These are phyloP conservation scores for Lycium ferocissimum DNA, from an alignment of 257 asterid genomes.

Conservation along the genomic window DNA sequence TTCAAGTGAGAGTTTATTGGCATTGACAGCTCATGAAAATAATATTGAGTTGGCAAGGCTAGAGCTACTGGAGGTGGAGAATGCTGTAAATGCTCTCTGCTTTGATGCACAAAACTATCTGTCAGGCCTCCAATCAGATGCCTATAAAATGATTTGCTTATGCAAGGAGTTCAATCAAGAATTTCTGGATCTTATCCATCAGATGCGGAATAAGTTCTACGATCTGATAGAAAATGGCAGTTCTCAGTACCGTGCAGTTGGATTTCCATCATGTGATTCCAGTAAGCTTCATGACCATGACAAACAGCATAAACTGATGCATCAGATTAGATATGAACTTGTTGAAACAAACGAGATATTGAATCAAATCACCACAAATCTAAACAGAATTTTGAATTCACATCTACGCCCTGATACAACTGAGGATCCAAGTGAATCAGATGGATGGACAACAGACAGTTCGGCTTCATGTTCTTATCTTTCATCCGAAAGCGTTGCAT, in stretches of 20 bases:
- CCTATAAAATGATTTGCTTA: slow-evolving; percentile 38
- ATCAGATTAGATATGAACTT: slow-evolving; percentile 49
- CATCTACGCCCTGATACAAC: slow-evolving; percentile 29
- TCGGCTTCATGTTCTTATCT: slow-evolving; percentile 46
- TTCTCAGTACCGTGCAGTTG: slow-evolving; percentile 29
- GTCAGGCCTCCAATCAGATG: slow-evolving; percentile 42
- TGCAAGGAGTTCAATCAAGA: slow-evolving; percentile 43
- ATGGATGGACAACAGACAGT: slow-evolving; percentile 46
- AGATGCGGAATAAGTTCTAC: slow-evolving; percentile 39
- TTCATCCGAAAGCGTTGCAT: slow-evolving; percentile 45
- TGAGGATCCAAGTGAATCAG: slow-evolving; percentile 37
- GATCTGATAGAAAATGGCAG: slow-evolving; percentile 39
- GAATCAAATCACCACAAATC: slow-evolving; percentile 40
- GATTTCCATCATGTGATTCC: slow-evolving; percentile 33
- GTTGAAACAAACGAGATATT: slow-evolving; percentile 45
- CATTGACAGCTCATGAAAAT: slow-evolving; percentile 35
- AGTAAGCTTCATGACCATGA: slow-evolving; percentile 31
- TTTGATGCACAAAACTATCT: slow-evolving; percentile 43
- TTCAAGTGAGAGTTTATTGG: slow-evolving; percentile 18
- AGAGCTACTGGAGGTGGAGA: slow-evolving; percentile 42
- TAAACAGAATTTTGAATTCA: slow-evolving; percentile 38
- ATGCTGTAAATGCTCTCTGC: slow-evolving; percentile 35
- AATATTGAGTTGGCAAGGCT: slow-evolving; percentile 42
- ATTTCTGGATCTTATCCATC: slow-evolving; percentile 42
- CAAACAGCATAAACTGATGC: slow-evolving; percentile 43